Percentiles rank a stretch among this genome's conserved stretches.
Conservation (phyloP, 2,329 filamentous ascomycete genomes). For the Cercospora sesami region DNA sequence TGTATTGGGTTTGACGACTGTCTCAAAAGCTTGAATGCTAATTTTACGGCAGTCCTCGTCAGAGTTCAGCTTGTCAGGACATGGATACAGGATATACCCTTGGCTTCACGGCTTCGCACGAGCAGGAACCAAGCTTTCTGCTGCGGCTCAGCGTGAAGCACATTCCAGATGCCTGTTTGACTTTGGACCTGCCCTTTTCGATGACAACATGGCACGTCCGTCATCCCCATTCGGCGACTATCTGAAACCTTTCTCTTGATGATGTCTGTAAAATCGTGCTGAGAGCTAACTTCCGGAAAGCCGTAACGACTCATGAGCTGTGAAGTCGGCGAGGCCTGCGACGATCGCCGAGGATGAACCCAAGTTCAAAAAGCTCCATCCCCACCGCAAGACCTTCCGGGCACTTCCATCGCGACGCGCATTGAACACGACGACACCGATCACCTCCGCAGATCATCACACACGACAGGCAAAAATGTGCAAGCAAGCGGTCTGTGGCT, state of each 20-base stretch:
- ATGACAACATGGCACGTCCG: background rate
- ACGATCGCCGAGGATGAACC: conserved; percentile 1
- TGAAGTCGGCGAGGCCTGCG: conserved; percentile 2
- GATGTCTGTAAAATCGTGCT: background rate
- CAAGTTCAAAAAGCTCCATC: background rate
- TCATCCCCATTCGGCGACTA: background rate
- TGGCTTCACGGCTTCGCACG: background rate
- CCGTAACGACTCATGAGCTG: background rate
- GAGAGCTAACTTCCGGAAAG: background rate
- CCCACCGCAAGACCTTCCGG: background rate
- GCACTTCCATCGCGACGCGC: background rate
- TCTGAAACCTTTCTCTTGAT: background rate
- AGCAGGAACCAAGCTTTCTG: background rate
- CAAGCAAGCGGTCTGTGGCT: conserved; percentile 61
- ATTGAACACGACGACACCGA: conserved; percentile 1
- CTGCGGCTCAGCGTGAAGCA: background rate
- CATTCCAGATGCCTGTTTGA: background rate
- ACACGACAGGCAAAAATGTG: conserved; percentile 55
- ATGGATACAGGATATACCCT: background rate
- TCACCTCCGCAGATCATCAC: background rate
- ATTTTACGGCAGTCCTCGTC: background rate
- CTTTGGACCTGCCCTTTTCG: background rate
- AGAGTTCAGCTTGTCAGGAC: background rate
- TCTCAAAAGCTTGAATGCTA: background rate
- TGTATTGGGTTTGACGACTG: background rate